Conservation (phyloP, 805 yeast genomes). For the Cyberlindnera mycetangii region DNA sequence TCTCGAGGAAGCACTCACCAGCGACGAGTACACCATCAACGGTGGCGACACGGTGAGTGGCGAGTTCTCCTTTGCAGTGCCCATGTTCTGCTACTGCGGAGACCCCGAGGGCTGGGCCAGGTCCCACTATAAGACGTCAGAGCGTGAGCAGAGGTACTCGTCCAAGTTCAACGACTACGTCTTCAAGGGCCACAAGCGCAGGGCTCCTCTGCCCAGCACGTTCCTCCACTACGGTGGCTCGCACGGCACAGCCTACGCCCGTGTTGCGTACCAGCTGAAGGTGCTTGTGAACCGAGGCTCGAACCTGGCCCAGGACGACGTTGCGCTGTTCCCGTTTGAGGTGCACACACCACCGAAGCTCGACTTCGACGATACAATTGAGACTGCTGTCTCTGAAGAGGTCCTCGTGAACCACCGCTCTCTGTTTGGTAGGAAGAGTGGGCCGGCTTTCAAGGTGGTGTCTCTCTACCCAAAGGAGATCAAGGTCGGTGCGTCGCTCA, state of each 20-base stretch:
- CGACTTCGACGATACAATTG: no score
- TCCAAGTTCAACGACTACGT: not conserved
- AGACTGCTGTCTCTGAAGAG: not conserved
- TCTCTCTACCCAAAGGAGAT: no score
- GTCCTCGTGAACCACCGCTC: no score
- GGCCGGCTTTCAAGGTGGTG: no score
- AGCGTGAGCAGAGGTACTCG: not conserved
- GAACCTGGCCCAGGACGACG: not conserved
- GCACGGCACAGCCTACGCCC: no score
- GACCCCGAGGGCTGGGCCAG: not conserved
- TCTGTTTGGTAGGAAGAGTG: no score
- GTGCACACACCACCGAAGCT: not conserved
- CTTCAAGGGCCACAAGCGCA: not conserved
- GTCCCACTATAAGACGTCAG: not conserved
- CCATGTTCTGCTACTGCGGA: not conserved
- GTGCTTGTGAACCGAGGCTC: not conserved
- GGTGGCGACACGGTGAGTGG: not conserved
- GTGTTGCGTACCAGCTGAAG: not conserved
- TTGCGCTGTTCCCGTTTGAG: not conserved
- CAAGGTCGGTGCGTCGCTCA: no score
- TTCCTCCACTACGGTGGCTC: not conserved
- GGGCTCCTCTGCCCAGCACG: no score
- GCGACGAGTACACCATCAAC: not conserved
- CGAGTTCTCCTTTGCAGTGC: not conserved
- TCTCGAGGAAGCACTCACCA: not conserved